Evolutionary conservation across 176 grass and related monocot genomes (phyloP).

Genomic region (Cenchrus purpureus): DNA sequence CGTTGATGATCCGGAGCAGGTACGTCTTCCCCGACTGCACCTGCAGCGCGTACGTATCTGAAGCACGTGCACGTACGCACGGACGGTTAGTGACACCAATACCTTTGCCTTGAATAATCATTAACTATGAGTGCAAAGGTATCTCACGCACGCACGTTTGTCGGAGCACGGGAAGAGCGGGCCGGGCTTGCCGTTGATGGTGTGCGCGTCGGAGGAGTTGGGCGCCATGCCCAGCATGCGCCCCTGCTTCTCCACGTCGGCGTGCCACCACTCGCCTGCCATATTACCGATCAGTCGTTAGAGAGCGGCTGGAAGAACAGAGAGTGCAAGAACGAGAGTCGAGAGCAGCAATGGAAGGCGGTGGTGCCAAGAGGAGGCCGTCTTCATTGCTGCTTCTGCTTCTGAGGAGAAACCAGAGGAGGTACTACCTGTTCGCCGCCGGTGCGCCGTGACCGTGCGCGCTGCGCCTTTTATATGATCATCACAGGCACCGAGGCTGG

Average conservation of each 20-base stretch:
- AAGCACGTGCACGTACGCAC: neutral
- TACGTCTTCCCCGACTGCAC: slow-evolving; percentile 58
- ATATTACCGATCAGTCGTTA: neutral
- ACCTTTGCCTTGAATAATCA: neutral
- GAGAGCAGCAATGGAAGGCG: slow-evolving; percentile 3
- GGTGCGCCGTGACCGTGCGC: neutral
- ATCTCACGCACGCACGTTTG: slow-evolving; percentile 30
- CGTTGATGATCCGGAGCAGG: slow-evolving; percentile 73
- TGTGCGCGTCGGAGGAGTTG: slow-evolving; percentile 67
- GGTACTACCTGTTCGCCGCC: slow-evolving; percentile 16
- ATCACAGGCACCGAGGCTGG: neutral
- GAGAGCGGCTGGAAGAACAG: neutral
- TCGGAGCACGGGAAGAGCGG: slow-evolving; percentile 64
- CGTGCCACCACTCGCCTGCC: slow-evolving; percentile 75
- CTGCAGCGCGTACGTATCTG: slow-evolving; percentile 65
- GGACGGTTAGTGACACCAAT: neutral
- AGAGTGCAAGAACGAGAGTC: slow-evolving; percentile 28
- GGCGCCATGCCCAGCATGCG: slow-evolving; percentile 53
- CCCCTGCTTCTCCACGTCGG: slow-evolving; percentile 56
- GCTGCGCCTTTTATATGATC: slow-evolving; percentile 11
- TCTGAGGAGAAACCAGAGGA: neutral
- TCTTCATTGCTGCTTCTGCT: neutral
- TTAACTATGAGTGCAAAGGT: neutral
- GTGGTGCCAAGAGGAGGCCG: neutral
- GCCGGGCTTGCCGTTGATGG: slow-evolving; percentile 71